phyloP scores from a whole-genome alignment of 257 asterid species.

The Gardenia jasminoides region DNA sequence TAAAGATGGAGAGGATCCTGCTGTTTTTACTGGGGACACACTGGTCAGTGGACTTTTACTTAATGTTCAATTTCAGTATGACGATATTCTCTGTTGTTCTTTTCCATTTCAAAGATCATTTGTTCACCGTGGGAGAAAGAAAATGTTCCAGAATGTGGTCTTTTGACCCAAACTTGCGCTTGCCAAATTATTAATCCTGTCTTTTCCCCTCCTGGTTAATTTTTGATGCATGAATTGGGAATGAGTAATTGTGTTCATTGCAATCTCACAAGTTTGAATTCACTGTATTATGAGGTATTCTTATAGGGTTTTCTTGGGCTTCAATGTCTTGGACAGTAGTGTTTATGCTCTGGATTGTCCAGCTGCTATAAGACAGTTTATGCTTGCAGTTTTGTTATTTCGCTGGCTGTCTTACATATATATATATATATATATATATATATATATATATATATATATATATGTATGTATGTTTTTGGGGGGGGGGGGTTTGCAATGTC shows the following conservation, averaged over 20 bases:
- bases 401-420: neutral
- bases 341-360: too few species aligned
- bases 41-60: constrained; percentile 51
- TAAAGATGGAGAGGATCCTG: constrained; percentile 76
- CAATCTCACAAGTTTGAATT: neutral
- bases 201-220: neutral
- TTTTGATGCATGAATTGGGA: neutral
- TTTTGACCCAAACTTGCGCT: neutral
- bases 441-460: too few species aligned
- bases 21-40: constrained; percentile 96
- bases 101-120: neutral
- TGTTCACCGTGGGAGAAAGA: neutral
- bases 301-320: too few species aligned
- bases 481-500: too few species aligned
- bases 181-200: neutral
- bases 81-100: neutral
- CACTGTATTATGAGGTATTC: neutral
- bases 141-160: neutral
- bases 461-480: too few species aligned
- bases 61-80: neutral
- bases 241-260: neutral
- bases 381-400: neutral
- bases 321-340: too few species aligned
- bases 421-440: too few species aligned
- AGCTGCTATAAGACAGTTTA: too few species aligned